Percentiles rank a stretch among this genome's conserved stretches.
phyloP scores from a whole-genome alignment of 805 yeast genomes.

The Ogataea philodendri region DNA sequence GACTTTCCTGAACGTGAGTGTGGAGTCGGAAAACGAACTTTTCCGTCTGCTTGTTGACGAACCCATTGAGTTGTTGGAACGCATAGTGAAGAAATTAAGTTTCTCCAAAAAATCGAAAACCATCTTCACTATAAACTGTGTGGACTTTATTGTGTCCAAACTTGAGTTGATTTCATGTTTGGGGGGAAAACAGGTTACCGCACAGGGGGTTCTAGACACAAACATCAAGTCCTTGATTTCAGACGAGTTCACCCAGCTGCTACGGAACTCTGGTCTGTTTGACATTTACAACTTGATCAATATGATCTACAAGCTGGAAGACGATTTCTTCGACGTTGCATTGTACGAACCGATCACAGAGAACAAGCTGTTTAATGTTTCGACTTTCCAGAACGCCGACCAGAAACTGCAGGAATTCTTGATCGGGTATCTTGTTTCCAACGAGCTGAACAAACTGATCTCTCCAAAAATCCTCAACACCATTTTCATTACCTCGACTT shows the following conservation, averaged over 20 bases:
- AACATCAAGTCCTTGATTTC: slow-evolving; percentile 41
- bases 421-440: slow-evolving; percentile 61
- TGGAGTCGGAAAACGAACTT: slow-evolving; percentile 37
- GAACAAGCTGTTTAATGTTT: slow-evolving; percentile 51
- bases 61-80: slow-evolving; percentile 41
- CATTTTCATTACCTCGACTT: slow-evolving; percentile 49
- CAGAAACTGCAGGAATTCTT: slow-evolving; percentile 47
- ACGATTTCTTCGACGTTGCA: slow-evolving; percentile 56
- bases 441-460: slow-evolving; percentile 52
- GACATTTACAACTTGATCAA: slow-evolving; percentile 62
- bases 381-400: slow-evolving; percentile 44
- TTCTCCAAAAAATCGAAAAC: slow-evolving; percentile 31
- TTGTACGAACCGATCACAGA: slow-evolving; percentile 65
- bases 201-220: slow-evolving; percentile 36
- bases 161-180: slow-evolving; percentile 47
- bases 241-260: slow-evolving; percentile 46
- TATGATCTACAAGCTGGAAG: slow-evolving; percentile 68
- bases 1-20: slow-evolving; percentile 42
- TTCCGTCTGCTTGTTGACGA: slow-evolving; percentile 43
- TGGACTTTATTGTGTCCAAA: slow-evolving; percentile 56
- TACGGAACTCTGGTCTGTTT: slow-evolving; percentile 52
- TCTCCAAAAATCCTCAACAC: slow-evolving; percentile 63
- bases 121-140: slow-evolving; percentile 55
- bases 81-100: slow-evolving; percentile 23
- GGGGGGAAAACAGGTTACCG: slow-evolving; percentile 35